Evolutionary conservation across 768 basidiomycete genomes (phyloP).

Genomic region (Chiua virens): DNA sequence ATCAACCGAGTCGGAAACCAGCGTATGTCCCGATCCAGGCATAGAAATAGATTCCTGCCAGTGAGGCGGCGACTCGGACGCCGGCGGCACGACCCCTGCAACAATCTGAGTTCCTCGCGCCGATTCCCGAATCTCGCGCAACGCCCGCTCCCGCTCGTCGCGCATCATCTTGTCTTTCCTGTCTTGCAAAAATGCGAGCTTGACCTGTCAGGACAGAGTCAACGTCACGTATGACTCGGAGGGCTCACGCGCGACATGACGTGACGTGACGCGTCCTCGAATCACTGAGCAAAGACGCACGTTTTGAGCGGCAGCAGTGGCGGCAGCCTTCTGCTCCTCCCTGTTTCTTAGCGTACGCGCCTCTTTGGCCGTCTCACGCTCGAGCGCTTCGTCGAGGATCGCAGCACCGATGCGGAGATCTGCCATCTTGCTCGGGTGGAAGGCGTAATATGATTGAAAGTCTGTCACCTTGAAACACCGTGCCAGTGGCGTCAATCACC

Average conservation of each 20-base stretch:
- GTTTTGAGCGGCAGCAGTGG: conserved; percentile 53
- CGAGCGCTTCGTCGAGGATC: conserved; percentile 63
- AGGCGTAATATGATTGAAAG: conserved; percentile 75
- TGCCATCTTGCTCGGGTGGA: conserved; percentile 48
- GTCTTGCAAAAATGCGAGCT: conserved; percentile 77
- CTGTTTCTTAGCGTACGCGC: conserved; percentile 48
- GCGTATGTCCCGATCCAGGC: conserved; percentile 26
- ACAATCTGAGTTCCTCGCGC: conserved; percentile 3
- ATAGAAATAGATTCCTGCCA: conserved; percentile 11
- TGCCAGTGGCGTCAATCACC: too few relatives aligned
- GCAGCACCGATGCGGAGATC: conserved; percentile 63
- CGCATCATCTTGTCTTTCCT: conserved; percentile 53
- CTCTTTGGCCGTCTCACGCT: conserved; percentile 47
- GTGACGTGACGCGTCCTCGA: not conserved
- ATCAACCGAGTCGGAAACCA: conserved; percentile 5
- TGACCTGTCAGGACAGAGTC: conserved; percentile 49
- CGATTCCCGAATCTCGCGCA: conserved; percentile 41
- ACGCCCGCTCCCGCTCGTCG: conserved; percentile 61
- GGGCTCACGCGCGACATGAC: too few relatives aligned
- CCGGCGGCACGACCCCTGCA: not conserved
- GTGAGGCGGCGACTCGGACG: conserved; percentile 1
- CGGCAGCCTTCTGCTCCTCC: conserved; percentile 59
- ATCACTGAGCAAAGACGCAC: conserved; percentile 32
- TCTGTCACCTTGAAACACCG: conserved; percentile 49
- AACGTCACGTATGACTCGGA: not conserved